Base-by-base conservation (phyloP, 2,329 filamentous ascomycete genomes). In the Immersiporthe knoxdaviesiana region DNA sequence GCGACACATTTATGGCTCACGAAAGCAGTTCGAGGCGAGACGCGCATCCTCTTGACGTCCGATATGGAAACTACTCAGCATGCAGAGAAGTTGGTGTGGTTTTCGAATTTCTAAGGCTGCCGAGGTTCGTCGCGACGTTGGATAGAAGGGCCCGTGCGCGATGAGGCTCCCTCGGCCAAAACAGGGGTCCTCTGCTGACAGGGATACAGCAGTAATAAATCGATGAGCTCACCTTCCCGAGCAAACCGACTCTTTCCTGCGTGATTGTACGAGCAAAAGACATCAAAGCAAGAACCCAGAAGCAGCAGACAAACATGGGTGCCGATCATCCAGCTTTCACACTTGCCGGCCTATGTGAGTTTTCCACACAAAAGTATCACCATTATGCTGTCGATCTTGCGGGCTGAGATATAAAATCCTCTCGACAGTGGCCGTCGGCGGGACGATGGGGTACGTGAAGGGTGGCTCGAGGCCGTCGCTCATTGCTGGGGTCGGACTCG, bases 311-410 rank as follows among this genome's bases (percentile, higher is more conserved):
- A 66, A 66, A 61, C 24, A 71, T 71, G 70, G 68, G 70, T 65
- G 80, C 80, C 24, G 78, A 81, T 47, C 80, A 81, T 68, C 80
- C 79, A 52, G 80, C 79, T 0, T 81, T 81, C 64, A 81, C 80
- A 32, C 76, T 81, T 7, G 78, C 80, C 0, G 79, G 74, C 56
- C 77, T 81, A 2, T 65, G 80, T 81, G 74, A 76, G 80, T 75
- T 2, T 27, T 14, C 37, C 11, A 10, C 4, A 6, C 1, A 44
- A 12, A 37, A 30, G 63, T n/a, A 35, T 44, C 1, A 0, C 8
- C 24, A 24, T n/a, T 8, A 12, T 14, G 30, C 44, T 6, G 56
- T 3, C 16, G 27, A 2, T 16, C 7, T 32, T 47, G 21, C 41
- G 24, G 60, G 35, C 56, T 30, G 24, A 56, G 50, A 62, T 24